phyloP scores from a whole-genome alignment of 2,329 filamentous ascomycete species.

The Lecanicillium sp. region DNA sequence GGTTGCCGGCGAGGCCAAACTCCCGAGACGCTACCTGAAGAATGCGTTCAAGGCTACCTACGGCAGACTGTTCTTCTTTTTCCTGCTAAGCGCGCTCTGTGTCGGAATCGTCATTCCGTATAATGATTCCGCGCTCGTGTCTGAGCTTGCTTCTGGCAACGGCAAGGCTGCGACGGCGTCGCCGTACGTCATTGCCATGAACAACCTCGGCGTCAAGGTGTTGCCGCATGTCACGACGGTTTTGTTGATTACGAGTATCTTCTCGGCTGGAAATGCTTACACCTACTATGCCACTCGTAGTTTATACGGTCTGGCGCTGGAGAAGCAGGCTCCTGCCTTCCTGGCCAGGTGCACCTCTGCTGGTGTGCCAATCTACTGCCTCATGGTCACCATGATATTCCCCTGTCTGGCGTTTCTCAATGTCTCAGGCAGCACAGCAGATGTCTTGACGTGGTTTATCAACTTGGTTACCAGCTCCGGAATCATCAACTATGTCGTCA shows the following conservation, averaged over 20 bases:
- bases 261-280: constrained; percentile 41
- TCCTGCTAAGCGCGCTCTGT: constrained; percentile 58
- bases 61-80: constrained; percentile 63
- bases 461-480: constrained; percentile 48
- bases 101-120: constrained; percentile 61
- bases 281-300: constrained; percentile 42
- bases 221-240: constrained; percentile 53
- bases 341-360: constrained; percentile 50
- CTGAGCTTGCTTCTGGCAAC: constrained; percentile 22
- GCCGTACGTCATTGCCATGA: constrained; percentile 56
- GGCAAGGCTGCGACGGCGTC: constrained; percentile 44
- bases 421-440: constrained; percentile 36
- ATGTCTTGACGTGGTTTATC: constrained; percentile 45
- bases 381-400: constrained; percentile 44
- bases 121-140: constrained; percentile 35
- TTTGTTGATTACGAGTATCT: constrained; percentile 31
- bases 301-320: constrained; percentile 40
- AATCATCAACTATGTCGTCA: constrained; percentile 55
- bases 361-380: constrained; percentile 54
- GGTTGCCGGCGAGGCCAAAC: constrained; percentile 61
- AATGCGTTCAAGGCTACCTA: constrained; percentile 66
- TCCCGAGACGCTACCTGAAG: constrained; percentile 56
- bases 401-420: constrained; percentile 45
- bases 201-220: constrained; percentile 41
- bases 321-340: constrained; percentile 41